Evolutionary conservation across 164 flowering plant species (phyloP).

Genomic region (Sextonia rubra): DNA sequence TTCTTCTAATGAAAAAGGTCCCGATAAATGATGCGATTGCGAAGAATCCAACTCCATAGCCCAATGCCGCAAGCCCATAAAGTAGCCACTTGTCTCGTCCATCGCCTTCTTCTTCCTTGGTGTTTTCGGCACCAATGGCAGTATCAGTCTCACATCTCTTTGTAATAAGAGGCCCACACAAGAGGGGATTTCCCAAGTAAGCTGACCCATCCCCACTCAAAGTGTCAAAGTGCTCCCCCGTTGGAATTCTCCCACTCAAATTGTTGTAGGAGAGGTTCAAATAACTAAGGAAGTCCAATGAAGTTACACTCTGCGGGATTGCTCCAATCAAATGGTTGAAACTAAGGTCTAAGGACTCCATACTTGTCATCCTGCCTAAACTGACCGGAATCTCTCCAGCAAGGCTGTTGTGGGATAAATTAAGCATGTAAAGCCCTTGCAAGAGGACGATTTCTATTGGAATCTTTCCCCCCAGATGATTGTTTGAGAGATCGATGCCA

Average conservation of each 20-base stretch:
- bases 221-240: constrained; percentile 11
- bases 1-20: constrained; percentile 1
- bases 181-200: constrained; percentile 11
- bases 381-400: constrained; percentile 11
- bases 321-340: constrained; percentile 15
- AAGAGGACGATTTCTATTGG: constrained; percentile 15
- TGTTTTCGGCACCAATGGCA: not conserved
- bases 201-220: constrained; percentile 11
- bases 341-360: constrained; percentile 17
- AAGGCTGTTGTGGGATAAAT: constrained; percentile 16
- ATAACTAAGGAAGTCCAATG: constrained; percentile 5
- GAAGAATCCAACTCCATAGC: constrained; percentile 12
- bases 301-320: constrained; percentile 12
- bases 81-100: constrained; percentile 1
- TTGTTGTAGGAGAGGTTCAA: constrained; percentile 20
- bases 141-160: not conserved
- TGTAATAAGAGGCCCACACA: constrained; percentile 12
- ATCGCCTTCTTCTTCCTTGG: not conserved
- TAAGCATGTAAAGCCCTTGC: constrained; percentile 14
- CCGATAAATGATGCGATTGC: constrained; percentile 6
- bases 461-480: constrained; percentile 12
- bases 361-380: constrained; percentile 12
- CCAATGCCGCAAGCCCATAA: constrained; percentile 2
- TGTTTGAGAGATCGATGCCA: constrained; percentile 20
- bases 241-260: constrained; percentile 24